These are phyloP conservation scores for Teratosphaeria zuluensis DNA, from an alignment of 2,329 filamentous ascomycete species.

Conservation along the genomic window DNA sequence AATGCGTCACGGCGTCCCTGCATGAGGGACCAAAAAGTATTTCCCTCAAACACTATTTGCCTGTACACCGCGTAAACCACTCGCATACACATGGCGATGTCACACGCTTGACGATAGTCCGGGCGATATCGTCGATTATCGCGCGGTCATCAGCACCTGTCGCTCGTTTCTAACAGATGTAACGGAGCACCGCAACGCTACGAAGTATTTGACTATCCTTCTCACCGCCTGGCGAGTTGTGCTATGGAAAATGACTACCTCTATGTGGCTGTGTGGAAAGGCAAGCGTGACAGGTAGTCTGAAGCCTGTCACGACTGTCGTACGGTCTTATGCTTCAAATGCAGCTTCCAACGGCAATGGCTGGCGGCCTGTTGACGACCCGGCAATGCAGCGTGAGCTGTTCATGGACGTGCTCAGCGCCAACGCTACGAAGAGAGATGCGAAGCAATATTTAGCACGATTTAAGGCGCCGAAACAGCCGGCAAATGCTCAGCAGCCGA, in stretches of 20 bases:
- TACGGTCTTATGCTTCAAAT: conserved; percentile 1
- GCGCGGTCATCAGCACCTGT: not conserved
- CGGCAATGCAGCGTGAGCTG: conserved; percentile 48
- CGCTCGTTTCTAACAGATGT: not conserved
- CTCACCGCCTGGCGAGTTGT: not conserved
- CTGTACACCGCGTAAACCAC: not conserved
- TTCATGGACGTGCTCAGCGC: conserved; percentile 79
- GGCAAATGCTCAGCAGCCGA: conserved; percentile 28
- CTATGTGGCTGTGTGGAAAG: conserved; percentile 27
- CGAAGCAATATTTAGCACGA: conserved; percentile 80
- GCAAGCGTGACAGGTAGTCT: conserved; percentile 21
- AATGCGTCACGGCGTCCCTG: not conserved
- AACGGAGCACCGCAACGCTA: not conserved
- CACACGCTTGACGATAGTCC: not conserved
- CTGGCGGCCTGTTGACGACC: not conserved
- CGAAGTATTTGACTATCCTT: not conserved
- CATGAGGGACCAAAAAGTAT: not conserved
- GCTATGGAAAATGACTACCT: conserved; percentile 28
- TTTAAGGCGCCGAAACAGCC: conserved; percentile 47
- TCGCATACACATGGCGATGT: not conserved
- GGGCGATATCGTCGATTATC: not conserved
- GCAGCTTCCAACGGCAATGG: not conserved
- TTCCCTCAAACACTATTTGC: not conserved
- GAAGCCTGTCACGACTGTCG: conserved; percentile 7
- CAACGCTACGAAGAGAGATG: conserved; percentile 85